Conservation (phyloP, 169 alveolate species). For the Cardiosporidium cionae region DNA sequence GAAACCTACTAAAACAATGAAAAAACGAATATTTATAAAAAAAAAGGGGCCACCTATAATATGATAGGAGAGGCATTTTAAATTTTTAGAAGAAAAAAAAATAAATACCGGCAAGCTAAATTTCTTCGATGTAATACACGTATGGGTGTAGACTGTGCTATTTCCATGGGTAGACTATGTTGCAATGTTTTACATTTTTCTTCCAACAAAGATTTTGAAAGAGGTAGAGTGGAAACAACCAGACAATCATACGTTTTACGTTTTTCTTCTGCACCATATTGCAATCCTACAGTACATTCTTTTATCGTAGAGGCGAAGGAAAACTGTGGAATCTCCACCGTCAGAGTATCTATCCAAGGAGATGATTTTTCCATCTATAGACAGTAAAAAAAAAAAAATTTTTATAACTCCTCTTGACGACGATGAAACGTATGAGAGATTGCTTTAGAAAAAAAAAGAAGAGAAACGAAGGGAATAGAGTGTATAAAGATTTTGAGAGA, state of each 20-base stretch:
- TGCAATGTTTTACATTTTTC: neutral
- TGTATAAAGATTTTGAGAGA: no score
- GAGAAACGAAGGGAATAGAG: no score
- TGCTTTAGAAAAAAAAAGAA: no score
- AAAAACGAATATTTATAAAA: neutral
- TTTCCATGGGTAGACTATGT: neutral
- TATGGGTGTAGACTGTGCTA: slow-evolving; percentile 11
- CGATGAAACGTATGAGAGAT: no score
- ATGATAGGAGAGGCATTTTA: no score
- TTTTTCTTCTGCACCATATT: slow-evolving; percentile 15
- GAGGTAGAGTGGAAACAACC: neutral
- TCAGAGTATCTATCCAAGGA: no score
- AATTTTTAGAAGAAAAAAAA: neutral
- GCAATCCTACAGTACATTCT: slow-evolving; percentile 9
- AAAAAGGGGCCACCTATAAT: neutral
- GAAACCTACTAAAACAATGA: no score
- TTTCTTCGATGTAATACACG: slow-evolving; percentile 15
- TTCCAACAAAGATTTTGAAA: neutral
- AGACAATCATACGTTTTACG: slow-evolving; percentile 4
- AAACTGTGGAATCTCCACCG: no score
- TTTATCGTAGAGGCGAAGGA: no score
- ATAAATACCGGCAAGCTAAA: neutral
- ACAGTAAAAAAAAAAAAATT: no score
- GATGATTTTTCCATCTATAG: no score
- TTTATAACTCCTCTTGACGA: no score